Evolutionary conservation across 2,329 filamentous ascomycete species (phyloP), one percentile per base, ranked within the genome.

Genomic region (Pseudogymnoascus sp.): DNA sequence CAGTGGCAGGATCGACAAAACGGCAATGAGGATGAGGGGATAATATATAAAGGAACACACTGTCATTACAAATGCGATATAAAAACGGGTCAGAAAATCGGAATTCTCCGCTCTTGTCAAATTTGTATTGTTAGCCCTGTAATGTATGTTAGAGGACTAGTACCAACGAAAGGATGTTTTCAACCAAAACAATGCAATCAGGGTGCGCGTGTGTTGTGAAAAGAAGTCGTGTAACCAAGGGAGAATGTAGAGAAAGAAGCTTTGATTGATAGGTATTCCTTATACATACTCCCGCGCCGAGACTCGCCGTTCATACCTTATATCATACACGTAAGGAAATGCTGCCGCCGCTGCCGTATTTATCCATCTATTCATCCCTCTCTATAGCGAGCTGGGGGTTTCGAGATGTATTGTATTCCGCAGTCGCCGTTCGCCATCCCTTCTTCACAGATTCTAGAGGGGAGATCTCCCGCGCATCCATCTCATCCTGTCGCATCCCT

Each of bases 211-310:
- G 25, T n/a, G 28, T 55, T 33, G 49, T 33, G 49, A 19, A 19
- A 22, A 22, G 28, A 33, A 4, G 28, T 55, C 33, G 49, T 3
- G 14, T 30, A n/a, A 14, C 6, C 23, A 52, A 52, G 49, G 49
- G 9, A 55, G 49, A 30, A 33, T 33, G n/a, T 5, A 55, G 22
- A 19, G n/a, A 55, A 55, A 55, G n/a, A 19, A 19, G 19, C 19
- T 30, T 28, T 55, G 49, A 55, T 33, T 55, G 49, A 2, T 55
- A 55, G 49, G 49, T 55, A 33, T 55, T 33, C 49, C 49, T 55
- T 55, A 55, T 55, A 55, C 25, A 55, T 55, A 55, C 28, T 55
- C 49, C 28, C n/a, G n/a, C 28, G 49, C 28, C 49, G 49, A 33
- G 28, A 33, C n/a, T 33, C 28, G 19, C 19, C 19, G 5, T 14